Conservation (phyloP, 495 filamentous ascomycete species). For the Pyrenopolyporus hunteri region DNA sequence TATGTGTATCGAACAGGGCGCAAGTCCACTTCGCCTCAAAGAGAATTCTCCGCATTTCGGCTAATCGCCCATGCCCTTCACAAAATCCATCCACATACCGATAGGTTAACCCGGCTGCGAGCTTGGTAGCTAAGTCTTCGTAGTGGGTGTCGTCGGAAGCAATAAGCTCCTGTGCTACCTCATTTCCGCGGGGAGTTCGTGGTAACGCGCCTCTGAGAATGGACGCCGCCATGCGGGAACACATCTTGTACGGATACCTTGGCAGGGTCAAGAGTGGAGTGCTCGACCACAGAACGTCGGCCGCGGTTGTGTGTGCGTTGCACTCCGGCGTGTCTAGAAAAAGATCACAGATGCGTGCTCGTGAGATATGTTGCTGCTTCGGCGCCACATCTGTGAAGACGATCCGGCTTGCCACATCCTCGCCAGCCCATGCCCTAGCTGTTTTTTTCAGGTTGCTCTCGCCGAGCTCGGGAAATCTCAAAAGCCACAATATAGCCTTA, state of each 20-base stretch:
- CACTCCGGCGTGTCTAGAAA: slow-evolving; percentile 98
- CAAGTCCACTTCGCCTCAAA: slow-evolving; percentile 83
- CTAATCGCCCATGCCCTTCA: slow-evolving; percentile 68
- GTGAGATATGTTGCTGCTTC: slow-evolving; percentile 91
- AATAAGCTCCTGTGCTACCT: slow-evolving; percentile 76
- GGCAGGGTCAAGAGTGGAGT: slow-evolving; percentile 94
- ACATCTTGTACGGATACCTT: slow-evolving; percentile 98
- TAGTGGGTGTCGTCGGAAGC: slow-evolving; percentile 79
- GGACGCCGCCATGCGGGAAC: slow-evolving; percentile 94
- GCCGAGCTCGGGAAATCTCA: slow-evolving; percentile 94
- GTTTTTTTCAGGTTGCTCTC: slow-evolving; percentile 83
- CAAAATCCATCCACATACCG: slow-evolving; percentile 53
- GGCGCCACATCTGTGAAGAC: slow-evolving; percentile 97
- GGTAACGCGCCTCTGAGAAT: slow-evolving; percentile 91
- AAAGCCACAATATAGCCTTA: slow-evolving; percentile 91
- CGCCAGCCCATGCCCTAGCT: slow-evolving; percentile 81
- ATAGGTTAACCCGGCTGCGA: slow-evolving; percentile 75
- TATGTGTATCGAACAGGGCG: slow-evolving; percentile 85
- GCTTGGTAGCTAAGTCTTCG: slow-evolving; percentile 75
- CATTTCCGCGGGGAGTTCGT: slow-evolving; percentile 65
- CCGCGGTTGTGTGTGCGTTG: slow-evolving; percentile 97
- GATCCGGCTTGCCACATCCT: slow-evolving; percentile 87
- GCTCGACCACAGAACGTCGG: slow-evolving; percentile 94
- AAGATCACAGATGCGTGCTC: slow-evolving; percentile 88
- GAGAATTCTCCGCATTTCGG: slow-evolving; percentile 77